phyloP scores from a whole-genome alignment of 140 eudicot genomes.

The Oenanthe javanica region DNA sequence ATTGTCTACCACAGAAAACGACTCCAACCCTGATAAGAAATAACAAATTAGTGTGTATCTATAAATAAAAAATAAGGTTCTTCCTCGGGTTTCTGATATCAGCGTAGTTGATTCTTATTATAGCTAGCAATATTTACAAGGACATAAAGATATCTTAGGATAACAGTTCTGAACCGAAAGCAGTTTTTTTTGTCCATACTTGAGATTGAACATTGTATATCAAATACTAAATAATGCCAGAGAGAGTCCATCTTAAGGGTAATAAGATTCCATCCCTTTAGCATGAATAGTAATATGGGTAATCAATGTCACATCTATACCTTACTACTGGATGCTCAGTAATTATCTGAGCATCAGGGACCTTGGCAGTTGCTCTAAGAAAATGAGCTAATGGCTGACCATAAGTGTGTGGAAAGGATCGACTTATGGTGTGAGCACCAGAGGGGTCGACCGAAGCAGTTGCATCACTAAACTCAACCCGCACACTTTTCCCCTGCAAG shows the following conservation, averaged over 20 bases:
- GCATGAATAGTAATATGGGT: neutral
- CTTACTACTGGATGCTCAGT: slow-evolving; percentile 77
- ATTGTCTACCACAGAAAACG: slow-evolving; percentile 96
- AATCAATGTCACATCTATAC: slow-evolving; percentile 25
- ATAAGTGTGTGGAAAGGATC: slow-evolving; percentile 84
- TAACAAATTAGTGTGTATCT: neutral
- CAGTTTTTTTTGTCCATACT: neutral
- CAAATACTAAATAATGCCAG: neutral
- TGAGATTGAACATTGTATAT: neutral
- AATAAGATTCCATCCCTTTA: neutral
- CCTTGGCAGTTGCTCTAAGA: slow-evolving; percentile 80
- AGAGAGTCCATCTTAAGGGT: neutral
- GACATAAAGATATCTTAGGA: neutral
- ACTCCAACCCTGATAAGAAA: slow-evolving; percentile 70
- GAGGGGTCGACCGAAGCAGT: slow-evolving; percentile 82
- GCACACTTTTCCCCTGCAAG: slow-evolving; percentile 78
- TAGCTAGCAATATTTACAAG: too few relatives aligned
- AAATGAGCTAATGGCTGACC: slow-evolving; percentile 96
- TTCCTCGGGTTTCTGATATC: neutral
- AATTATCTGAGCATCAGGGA: slow-evolving; percentile 79
- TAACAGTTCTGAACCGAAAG: neutral
- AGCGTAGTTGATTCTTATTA: neutral
- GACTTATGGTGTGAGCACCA: slow-evolving; percentile 71
- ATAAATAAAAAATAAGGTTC: too few relatives aligned
- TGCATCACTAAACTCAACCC: slow-evolving; percentile 91